These are phyloP conservation scores for Protomyces macrosporus DNA, from an alignment of 1,139 yeast species.

Conservation along the genomic window DNA sequence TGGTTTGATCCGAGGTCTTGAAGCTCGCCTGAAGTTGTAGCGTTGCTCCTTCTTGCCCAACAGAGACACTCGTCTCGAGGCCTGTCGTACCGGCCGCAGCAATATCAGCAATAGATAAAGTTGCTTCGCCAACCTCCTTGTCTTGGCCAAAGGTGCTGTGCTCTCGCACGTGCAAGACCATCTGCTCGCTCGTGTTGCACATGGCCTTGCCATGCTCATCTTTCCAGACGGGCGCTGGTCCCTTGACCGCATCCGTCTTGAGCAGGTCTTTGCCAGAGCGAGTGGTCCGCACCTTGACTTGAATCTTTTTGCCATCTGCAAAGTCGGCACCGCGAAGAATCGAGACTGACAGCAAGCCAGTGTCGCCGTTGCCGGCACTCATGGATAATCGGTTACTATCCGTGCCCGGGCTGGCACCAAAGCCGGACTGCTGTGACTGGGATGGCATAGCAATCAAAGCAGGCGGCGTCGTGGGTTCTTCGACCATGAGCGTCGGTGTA, in stretches of 20 bases:
- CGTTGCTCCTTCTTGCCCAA: neutral
- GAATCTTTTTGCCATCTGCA: constrained; percentile 35
- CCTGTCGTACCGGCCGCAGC: neutral
- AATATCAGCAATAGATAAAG: constrained; percentile 33
- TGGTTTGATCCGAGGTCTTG: neutral
- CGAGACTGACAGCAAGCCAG: neutral
- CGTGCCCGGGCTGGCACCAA: neutral
- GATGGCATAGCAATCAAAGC: constrained; percentile 8
- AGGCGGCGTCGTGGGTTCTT: constrained; percentile 22
- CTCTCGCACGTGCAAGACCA: constrained; percentile 37
- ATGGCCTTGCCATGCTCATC: constrained; percentile 44
- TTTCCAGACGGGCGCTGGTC: constrained; percentile 51
- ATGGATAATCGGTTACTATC: neutral
- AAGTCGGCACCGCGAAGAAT: constrained; percentile 37
- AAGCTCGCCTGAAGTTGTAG: neutral
- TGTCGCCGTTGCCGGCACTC: constrained; percentile 22
- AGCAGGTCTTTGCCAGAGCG: constrained; percentile 49
- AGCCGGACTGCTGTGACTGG: too few species aligned
- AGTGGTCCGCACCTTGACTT: constrained; percentile 36
- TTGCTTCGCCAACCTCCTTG: constrained; percentile 56
- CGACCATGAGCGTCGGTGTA: constrained; percentile 28
- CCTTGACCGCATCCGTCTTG: constrained; percentile 60
- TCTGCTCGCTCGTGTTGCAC: neutral
- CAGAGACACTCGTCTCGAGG: neutral
- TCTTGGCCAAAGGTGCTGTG: constrained; percentile 73